Evolutionary conservation across 164 flowering plant species (phyloP), one percentile per base, ranked within the genome.

Genomic region (Chloranthus sessilifolius): DNA sequence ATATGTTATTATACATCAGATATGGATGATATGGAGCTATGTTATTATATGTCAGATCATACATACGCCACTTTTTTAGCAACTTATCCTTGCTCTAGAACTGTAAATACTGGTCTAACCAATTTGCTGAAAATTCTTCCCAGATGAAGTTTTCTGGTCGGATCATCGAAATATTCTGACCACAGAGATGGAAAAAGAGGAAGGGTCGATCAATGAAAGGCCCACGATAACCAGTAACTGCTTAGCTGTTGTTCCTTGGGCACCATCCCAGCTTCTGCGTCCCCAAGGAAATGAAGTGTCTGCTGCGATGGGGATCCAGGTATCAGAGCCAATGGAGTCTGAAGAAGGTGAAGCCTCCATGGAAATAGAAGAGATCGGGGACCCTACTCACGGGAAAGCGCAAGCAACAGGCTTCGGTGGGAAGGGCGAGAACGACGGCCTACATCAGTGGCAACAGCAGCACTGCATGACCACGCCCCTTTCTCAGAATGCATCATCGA

Each of bases 201-300:
- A 6, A 1, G 14, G 15, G 11, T n/a, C n/a, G n/a, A n/a, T n/a
- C n/a, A n/a, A n/a, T n/a, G n/a, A n/a, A n/a, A n/a, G n/a, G n/a
- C n/a, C n/a, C n/a, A n/a, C n/a, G n/a, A n/a, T n/a, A n/a, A n/a
- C 45, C 16, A 44, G 60, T 10, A 36, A 51, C 7, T 53, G 69
- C 47, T 38, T 68, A 34, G 94, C 88, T 7, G 79, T 82, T 43
- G 68, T 85, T 47, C 94, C 86, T 0, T 82, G 88, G 88, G 75
- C 66, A 12, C 69, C 78, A 1, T 45, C 68, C 23, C 75, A 68
- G 38, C 9, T 55, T 38, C 65, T 61, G 39, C 17, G 45, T 19
- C 52, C 20, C 12, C 52, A 9, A 8, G 55, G 38, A 4, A 39
- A 17, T 16, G 62, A 52, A 3, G 37, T 2, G 16, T 15, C 33